These are phyloP conservation scores for Cunninghamia lanceolata DNA, from an alignment of 75 land plant genomes.

Conservation along the genomic window DNA sequence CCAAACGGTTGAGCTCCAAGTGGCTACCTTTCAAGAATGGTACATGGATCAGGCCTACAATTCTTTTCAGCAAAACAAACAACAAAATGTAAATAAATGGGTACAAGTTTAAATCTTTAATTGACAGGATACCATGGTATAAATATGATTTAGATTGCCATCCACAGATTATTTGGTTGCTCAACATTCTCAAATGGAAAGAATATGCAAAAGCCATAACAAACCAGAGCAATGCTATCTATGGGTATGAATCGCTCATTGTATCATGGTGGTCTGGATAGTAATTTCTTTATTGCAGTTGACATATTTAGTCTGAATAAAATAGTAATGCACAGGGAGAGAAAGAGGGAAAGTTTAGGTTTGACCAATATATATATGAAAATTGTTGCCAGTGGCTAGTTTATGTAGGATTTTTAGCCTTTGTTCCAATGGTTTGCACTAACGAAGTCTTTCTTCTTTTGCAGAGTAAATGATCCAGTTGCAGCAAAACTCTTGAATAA, in stretches of 20 bases:
- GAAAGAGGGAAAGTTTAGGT: background rate
- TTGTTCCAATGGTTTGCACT: background rate
- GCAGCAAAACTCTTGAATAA: conserved; percentile 87
- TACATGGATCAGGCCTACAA: background rate
- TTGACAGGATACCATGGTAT: background rate
- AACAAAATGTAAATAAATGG: too few relatives aligned
- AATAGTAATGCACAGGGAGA: background rate
- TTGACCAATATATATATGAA: conserved; percentile 5
- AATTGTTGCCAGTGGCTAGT: background rate
- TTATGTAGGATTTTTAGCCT: background rate
- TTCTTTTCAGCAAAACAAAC: too few relatives aligned
- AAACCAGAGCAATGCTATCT: background rate
- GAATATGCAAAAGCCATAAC: too few relatives aligned
- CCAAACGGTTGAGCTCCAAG: background rate
- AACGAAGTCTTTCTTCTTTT: conserved; percentile 9
- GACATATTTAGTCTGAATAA: background rate
- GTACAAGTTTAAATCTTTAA: too few relatives aligned
- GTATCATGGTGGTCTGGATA: conserved; percentile 1
- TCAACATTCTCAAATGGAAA: too few relatives aligned
- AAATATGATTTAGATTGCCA: too few relatives aligned
- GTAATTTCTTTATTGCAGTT: background rate
- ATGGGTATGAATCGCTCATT: background rate
- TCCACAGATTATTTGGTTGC: background rate
- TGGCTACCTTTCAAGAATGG: background rate
- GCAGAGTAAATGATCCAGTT: conserved; percentile 97